These are phyloP conservation scores for Stachybotrys chartarum DNA, from an alignment of 2,329 filamentous ascomycete genomes.

Conservation along the genomic window DNA sequence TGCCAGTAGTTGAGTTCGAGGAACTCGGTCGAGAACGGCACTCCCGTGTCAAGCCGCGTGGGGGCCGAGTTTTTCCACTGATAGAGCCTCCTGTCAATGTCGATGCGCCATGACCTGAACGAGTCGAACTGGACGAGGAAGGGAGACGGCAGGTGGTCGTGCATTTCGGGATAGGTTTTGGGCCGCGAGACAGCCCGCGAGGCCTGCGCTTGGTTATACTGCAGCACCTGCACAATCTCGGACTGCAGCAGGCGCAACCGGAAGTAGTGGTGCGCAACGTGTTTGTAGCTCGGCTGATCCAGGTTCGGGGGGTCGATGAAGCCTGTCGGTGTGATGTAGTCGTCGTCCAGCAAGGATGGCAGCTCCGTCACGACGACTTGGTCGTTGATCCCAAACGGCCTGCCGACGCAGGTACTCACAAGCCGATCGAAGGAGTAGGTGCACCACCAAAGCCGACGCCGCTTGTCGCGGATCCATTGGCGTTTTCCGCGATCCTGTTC, in stretches of 20 bases:
- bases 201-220: slow-evolving; percentile 82
- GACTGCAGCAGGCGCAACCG: slow-evolving; percentile 82
- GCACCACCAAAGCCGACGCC: slow-evolving; percentile 91
- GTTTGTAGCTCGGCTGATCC: slow-evolving; percentile 73
- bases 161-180: slow-evolving; percentile 63
- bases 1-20: slow-evolving; percentile 97
- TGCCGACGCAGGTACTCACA: slow-evolving; percentile 86
- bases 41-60: slow-evolving; percentile 70
- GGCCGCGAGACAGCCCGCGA: slow-evolving; percentile 61
- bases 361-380: slow-evolving; percentile 95
- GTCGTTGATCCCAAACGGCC: slow-evolving; percentile 92
- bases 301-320: slow-evolving; percentile 57
- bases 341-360: slow-evolving; percentile 80
- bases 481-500: slow-evolving; percentile 51
- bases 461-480: slow-evolving; percentile 80
- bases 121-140: slow-evolving; percentile 79
- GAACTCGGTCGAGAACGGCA: slow-evolving; percentile 84
- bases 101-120: slow-evolving; percentile 80
- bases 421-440: slow-evolving; percentile 93
- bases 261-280: slow-evolving; percentile 88
- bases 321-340: slow-evolving; percentile 75
- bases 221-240: slow-evolving; percentile 88
- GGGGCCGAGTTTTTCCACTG: slow-evolving; percentile 86
- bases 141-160: slow-evolving; percentile 71
- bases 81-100: slow-evolving; percentile 75